These are phyloP conservation scores for Cyclospora cayetanensis DNA, from an alignment of 169 alveolate species.

Conservation along the genomic window DNA sequence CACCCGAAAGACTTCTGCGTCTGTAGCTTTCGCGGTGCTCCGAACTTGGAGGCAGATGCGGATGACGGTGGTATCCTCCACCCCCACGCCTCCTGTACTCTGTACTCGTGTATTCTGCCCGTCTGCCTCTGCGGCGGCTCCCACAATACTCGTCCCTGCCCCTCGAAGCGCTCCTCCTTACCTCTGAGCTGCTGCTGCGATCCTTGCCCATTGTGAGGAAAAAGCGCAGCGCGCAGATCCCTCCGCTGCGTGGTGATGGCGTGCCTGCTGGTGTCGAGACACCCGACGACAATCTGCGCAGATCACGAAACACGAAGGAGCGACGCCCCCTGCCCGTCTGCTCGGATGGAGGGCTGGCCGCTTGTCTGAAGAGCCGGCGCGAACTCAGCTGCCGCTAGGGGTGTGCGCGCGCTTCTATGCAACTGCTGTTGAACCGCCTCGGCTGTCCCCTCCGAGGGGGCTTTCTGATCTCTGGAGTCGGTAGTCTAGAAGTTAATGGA, in stretches of 20 bases:
- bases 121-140: slow-evolving; percentile 45
- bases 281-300: too few relatives aligned
- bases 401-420: too few relatives aligned
- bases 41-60: slow-evolving; percentile 35
- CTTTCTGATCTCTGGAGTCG: too few relatives aligned
- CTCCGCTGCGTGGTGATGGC: not conserved
- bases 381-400: too few relatives aligned
- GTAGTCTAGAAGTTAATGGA: too few relatives aligned
- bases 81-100: slow-evolving; percentile 23
- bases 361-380: too few relatives aligned
- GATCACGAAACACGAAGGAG: too few relatives aligned
- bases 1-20: slow-evolving; percentile 55
- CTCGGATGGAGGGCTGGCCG: too few relatives aligned
- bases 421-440: too few relatives aligned
- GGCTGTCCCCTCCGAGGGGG: too few relatives aligned
- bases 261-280: too few relatives aligned
- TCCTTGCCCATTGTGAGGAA: slow-evolving; percentile 48
- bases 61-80: slow-evolving; percentile 29
- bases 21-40: slow-evolving; percentile 40
- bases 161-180: slow-evolving; percentile 60
- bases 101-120: slow-evolving; percentile 52
- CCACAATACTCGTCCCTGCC: slow-evolving; percentile 35
- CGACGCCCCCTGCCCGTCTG: too few relatives aligned
- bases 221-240: not conserved
- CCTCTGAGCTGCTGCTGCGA: slow-evolving; percentile 54